phyloP scores from a whole-genome alignment of 805 yeast genomes.

The Dipodascopsis uninucleata region DNA sequence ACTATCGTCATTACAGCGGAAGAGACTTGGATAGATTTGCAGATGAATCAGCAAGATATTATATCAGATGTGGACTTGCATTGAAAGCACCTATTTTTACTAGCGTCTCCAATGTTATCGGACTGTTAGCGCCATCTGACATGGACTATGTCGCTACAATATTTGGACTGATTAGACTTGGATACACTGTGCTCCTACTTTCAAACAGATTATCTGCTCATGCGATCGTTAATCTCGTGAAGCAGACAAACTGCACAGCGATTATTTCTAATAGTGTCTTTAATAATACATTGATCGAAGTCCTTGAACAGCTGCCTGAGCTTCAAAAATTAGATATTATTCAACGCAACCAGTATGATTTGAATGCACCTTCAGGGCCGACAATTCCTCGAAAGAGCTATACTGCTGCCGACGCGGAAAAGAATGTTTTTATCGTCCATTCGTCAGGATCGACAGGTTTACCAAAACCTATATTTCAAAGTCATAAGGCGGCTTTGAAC shows the following conservation, averaged over 20 bases:
- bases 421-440: constrained; percentile 13
- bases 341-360: constrained; percentile 6
- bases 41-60: constrained; percentile 12
- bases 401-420: constrained; percentile 4
- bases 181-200: constrained; percentile 15
- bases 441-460: constrained; percentile 22
- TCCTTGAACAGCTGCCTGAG: neutral
- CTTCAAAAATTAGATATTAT: constrained; percentile 1
- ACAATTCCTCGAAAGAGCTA: neutral
- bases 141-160: constrained; percentile 13
- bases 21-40: constrained; percentile 15
- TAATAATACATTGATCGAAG: neutral
- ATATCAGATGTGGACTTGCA: constrained; percentile 10
- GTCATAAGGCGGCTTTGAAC: constrained; percentile 9
- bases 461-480: constrained; percentile 18
- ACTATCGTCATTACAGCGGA: constrained; percentile 9
- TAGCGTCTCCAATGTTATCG: constrained; percentile 11
- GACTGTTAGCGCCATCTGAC: constrained; percentile 17
- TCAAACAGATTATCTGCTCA: constrained; percentile 15
- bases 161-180: constrained; percentile 15
- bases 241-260: constrained; percentile 2
- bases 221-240: constrained; percentile 9
- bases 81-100: neutral
- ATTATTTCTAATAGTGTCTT: constrained; percentile 2
- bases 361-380: neutral